Evolutionary conservation across 176 grass and related monocot genomes (phyloP), one percentile per base, ranked within the genome.

Genomic region (Tillandsia fasciculata): DNA sequence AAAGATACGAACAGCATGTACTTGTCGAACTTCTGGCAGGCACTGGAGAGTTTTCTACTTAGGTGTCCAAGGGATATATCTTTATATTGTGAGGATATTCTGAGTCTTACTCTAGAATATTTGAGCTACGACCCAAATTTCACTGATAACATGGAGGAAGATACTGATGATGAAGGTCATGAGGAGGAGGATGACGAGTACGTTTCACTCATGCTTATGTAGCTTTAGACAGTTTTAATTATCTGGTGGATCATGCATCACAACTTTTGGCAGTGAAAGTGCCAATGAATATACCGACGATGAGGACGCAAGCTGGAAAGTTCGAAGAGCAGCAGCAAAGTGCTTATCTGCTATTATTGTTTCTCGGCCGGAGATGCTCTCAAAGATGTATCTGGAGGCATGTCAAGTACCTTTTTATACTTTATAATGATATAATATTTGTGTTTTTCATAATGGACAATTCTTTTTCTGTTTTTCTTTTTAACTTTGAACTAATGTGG

Each of bases 81-180:
- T 63, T 75, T 84, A 61, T 83, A 88, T 76, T 92, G 87, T 75
- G 90, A 87, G 59, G 72, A 78, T 73, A 90, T 99, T 76, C 52
- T 99, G 78, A 87, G 81, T 85, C 86, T 99, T 71, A 81, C 86
- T 63, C 84, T 99, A 79, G 87, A 90, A 67, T 99, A 99, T 86
- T 70, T 99, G 70, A 93, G 90, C 75, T 99, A 99, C 82, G 94
- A 99, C 81, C 94, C 94, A 47, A 99, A 99, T 90, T 99, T 93
- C 78, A 99, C 94, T 4, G 94, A 93, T 74, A 86, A 71, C 77
- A 93, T 99, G 94, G 94, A 99, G 54, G 94, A 99, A 79, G 94
- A 99, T 76, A 99, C 87, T 53, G 94, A 99, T 51, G 72, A 90
- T 77, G 94, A 90, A 78, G 87, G 71, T 13, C 80, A 80, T 64